A percentile compares a stretch with the other conserved stretches of the same genome.
Conservation (phyloP, 306 rosid species). For the Quercus robur region DNA sequence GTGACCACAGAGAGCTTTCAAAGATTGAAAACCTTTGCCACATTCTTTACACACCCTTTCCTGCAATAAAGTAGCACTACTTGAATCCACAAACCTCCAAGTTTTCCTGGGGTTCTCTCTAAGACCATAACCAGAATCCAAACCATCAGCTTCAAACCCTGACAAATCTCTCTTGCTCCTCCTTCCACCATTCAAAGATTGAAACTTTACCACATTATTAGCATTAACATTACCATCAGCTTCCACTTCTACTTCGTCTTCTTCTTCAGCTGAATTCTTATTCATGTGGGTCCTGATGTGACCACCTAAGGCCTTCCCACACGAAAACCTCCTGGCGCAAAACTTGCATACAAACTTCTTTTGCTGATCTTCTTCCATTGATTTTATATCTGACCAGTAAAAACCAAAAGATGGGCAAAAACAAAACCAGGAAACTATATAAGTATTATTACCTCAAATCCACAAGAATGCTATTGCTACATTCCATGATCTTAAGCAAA, state of each 20-base stretch:
- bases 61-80: conserved; percentile 13
- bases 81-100: conserved; percentile 55
- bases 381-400: conserved; percentile 17
- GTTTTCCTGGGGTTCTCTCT: conserved; percentile 84
- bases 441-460: conserved; percentile 29
- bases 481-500: conserved; percentile 28
- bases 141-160: conserved; percentile 33
- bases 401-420: conserved; percentile 17
- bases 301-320: conserved; percentile 82
- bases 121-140: conserved; percentile 49
- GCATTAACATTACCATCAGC: conserved; percentile 24
- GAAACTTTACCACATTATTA: conserved; percentile 27
- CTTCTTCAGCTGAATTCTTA: conserved; percentile 28
- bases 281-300: conserved; percentile 75
- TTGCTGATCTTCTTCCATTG: conserved; percentile 44
- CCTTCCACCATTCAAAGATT: conserved; percentile 27
- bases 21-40: conserved; percentile 73
- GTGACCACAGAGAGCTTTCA: conserved; percentile 84
- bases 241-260: conserved; percentile 14
- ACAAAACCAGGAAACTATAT: not conserved
- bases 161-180: conserved; percentile 53
- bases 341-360: conserved; percentile 69
- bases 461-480: conserved; percentile 37
- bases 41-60: conserved; percentile 67
- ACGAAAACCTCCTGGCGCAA: conserved; percentile 55